Conservation (phyloP, 2,329 filamentous ascomycete genomes). For the Dactylellina parvicollis region DNA sequence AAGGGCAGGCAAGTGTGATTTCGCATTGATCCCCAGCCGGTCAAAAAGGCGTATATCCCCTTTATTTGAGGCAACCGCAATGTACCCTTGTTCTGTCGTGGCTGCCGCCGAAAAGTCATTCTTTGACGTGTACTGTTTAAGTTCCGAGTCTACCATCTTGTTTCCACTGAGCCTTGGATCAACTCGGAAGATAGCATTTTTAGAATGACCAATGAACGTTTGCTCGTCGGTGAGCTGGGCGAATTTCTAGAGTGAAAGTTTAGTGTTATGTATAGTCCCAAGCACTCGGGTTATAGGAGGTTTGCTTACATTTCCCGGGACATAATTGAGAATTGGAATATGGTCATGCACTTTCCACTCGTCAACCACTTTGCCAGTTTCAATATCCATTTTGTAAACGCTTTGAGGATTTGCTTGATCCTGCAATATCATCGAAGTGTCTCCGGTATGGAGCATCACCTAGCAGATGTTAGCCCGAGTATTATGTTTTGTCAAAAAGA, state of each 20-base stretch:
- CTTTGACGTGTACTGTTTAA: conserved; percentile 97
- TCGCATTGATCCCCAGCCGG: conserved; percentile 93
- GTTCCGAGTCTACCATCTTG: conserved; percentile 89
- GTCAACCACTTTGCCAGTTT: conserved; percentile 96
- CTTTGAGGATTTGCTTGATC: conserved; percentile 84
- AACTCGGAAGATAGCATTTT: conserved; percentile 90
- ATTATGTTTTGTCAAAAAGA: background rate
- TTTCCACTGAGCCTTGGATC: conserved; percentile 89
- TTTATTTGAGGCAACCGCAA: conserved; percentile 96
- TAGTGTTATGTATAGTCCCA: background rate
- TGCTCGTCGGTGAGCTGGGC: conserved; percentile 95
- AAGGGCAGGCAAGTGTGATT: conserved; percentile 94
- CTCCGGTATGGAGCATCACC: conserved; percentile 92
- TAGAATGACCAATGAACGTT: conserved; percentile 91
- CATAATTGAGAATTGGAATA: conserved; percentile 89
- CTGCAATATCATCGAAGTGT: conserved; percentile 88
- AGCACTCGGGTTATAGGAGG: background rate
- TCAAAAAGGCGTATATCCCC: conserved; percentile 97
- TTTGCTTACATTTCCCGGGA: conserved; percentile 77
- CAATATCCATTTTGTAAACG: conserved; percentile 95
- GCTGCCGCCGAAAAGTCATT: conserved; percentile 95
- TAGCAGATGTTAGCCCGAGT: conserved; percentile 20
- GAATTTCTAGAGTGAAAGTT: conserved; percentile 75
- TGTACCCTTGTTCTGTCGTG: conserved; percentile 95
- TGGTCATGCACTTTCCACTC: conserved; percentile 99